Conservation (phyloP, 2,329 filamentous ascomycete genomes). For the Ramichloridium luteum region DNA sequence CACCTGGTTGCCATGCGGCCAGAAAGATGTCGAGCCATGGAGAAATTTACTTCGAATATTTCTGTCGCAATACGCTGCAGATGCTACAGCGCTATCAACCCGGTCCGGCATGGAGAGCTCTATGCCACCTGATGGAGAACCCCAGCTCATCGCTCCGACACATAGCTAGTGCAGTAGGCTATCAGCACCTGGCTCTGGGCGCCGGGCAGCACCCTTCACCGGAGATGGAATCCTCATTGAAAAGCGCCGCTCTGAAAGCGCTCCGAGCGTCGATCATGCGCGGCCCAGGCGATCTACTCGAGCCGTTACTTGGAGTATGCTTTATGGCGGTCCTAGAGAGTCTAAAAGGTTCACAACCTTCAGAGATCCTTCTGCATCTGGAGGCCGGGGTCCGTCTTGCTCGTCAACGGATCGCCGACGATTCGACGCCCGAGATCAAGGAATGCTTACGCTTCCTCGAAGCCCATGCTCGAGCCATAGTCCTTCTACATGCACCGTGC, state of each 20-base stretch:
- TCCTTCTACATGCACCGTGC: not conserved
- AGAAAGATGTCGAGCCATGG: not conserved
- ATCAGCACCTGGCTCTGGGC: not conserved
- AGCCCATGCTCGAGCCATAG: not conserved
- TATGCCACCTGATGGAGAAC: not conserved
- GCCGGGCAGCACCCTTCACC: not conserved
- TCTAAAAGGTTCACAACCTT: not conserved
- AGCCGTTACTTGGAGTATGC: not conserved
- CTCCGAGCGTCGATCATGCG: not conserved
- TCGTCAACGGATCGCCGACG: not conserved
- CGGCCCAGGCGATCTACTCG: not conserved
- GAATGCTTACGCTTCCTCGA: not conserved
- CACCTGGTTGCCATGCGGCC: not conserved
- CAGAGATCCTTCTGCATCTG: not conserved
- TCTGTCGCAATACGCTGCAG: not conserved
- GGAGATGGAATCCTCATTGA: not conserved
- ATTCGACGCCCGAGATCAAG: not conserved
- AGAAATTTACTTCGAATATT: not conserved
- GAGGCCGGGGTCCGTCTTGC: not conserved
- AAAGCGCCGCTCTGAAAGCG: not conserved
- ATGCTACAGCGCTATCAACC: conserved; percentile 1
- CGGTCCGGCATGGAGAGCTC: not conserved
- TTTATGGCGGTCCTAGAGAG: not conserved
- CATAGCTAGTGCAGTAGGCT: not conserved
- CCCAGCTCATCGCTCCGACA: not conserved